Conservation (phyloP, 805 yeast species). For the Ogataea ganodermae region DNA sequence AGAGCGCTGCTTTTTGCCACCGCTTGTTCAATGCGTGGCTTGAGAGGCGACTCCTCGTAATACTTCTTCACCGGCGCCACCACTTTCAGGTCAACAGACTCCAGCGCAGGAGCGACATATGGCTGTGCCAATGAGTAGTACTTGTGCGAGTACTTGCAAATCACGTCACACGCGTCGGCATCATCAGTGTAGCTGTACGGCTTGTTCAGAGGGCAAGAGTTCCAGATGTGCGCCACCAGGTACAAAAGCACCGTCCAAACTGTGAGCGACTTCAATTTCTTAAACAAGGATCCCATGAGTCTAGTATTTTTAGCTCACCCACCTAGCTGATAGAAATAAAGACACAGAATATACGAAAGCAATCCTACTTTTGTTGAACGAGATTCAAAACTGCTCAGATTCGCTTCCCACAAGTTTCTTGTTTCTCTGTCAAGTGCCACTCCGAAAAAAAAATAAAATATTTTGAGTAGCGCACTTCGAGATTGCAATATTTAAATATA, state of each 20-base stretch:
- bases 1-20: neutral
- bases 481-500: neutral
- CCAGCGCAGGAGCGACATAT: slow-evolving; percentile 17
- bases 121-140: slow-evolving; percentile 24
- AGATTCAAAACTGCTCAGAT: neutral
- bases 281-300: slow-evolving; percentile 14
- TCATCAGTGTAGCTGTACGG: slow-evolving; percentile 15
- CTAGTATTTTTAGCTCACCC: neutral
- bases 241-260: slow-evolving; percentile 19
- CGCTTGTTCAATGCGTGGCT: slow-evolving; percentile 25
- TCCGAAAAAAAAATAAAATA: slow-evolving; percentile 1
- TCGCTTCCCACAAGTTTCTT: neutral
- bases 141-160: slow-evolving; percentile 28
- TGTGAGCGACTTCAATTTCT: slow-evolving; percentile 20
- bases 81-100: slow-evolving; percentile 14
- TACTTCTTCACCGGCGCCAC: slow-evolving; percentile 15
- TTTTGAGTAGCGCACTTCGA: slow-evolving; percentile 3
- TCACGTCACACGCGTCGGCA: slow-evolving; percentile 11
- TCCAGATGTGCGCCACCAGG: slow-evolving; percentile 22
- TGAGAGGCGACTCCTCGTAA: slow-evolving; percentile 27
- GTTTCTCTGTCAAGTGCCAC: neutral
- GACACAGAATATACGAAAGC: neutral
- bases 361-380: slow-evolving; percentile 1
- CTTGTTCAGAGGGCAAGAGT: slow-evolving; percentile 28
- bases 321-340: neutral